Evolutionary conservation across 306 rosid genomes (phyloP).

Genomic region (Macrotyloma uniflorum): DNA sequence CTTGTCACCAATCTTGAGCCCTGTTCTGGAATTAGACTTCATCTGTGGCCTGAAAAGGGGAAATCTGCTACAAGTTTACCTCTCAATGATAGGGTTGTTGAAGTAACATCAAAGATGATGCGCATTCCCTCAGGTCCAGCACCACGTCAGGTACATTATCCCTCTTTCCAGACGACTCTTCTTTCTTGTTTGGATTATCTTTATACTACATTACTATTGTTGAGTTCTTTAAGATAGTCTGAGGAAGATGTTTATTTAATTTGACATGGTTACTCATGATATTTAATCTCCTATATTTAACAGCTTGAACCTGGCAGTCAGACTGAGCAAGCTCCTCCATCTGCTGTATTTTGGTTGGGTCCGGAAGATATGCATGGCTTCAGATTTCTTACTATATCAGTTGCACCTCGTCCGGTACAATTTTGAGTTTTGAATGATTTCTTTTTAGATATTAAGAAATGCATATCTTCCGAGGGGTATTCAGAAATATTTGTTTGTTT

Average conservation of each 20-base stretch:
- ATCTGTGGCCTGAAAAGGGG: constrained; percentile 92
- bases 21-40: constrained; percentile 95
- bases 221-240: constrained; percentile 27
- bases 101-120: constrained; percentile 93
- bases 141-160: constrained; percentile 80
- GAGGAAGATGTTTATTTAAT: constrained; percentile 27
- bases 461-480: constrained; percentile 13
- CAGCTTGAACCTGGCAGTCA: constrained; percentile 99
- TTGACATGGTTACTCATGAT: constrained; percentile 38
- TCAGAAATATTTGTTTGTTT: constrained; percentile 20
- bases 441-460: constrained; percentile 22
- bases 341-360: constrained; percentile 80
- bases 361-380: constrained; percentile 90
- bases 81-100: constrained; percentile 62
- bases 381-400: constrained; percentile 93
- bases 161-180: constrained; percentile 20
- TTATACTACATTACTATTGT: constrained; percentile 13
- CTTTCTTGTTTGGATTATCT: constrained; percentile 32
- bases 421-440: constrained; percentile 33
- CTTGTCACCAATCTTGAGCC: constrained; percentile 95
- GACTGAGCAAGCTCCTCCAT: constrained; percentile 97
- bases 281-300: constrained; percentile 40
- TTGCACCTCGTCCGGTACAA: constrained; percentile 99
- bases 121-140: constrained; percentile 98
- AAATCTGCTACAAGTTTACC: constrained; percentile 65